phyloP scores from a whole-genome alignment of 1,284 basidiomycete genomes.

The Peniophora sp. region DNA sequence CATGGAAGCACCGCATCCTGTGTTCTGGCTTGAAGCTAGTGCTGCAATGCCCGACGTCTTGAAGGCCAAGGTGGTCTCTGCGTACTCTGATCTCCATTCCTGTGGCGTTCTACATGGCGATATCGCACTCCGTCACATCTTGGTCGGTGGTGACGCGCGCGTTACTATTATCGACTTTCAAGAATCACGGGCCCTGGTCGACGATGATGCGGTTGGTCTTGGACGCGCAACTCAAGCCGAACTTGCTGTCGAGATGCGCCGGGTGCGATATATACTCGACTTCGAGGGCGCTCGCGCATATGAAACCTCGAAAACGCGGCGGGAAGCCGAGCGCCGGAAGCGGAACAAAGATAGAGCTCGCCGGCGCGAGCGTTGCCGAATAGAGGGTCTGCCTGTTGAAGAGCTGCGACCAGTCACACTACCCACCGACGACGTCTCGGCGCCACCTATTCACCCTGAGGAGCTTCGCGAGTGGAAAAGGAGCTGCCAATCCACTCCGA shows the following conservation, averaged over 20 bases:
- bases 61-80: constrained; percentile 40
- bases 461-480: constrained; percentile 27
- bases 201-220: constrained; percentile 29
- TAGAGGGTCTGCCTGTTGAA: constrained; percentile 2
- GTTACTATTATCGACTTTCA: constrained; percentile 55
- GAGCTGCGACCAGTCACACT: constrained; percentile 6
- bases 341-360: constrained; percentile 5
- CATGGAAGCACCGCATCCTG: constrained; percentile 44
- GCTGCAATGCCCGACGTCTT: constrained; percentile 40
- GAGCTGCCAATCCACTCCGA: constrained; percentile 20
- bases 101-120: constrained; percentile 44
- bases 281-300: constrained; percentile 17
- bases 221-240: constrained; percentile 28
- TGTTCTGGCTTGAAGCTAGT: constrained; percentile 51
- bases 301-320: constrained; percentile 14
- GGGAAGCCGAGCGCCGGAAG: constrained; percentile 5
- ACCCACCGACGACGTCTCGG: constrained; percentile 19
- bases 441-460: constrained; percentile 21
- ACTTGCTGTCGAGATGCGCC: constrained; percentile 44
- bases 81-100: constrained; percentile 40
- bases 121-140: constrained; percentile 43
- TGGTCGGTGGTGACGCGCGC: constrained; percentile 46
- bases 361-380: constrained; percentile 3
- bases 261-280: constrained; percentile 46
- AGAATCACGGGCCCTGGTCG: constrained; percentile 30